Conservation (phyloP, 306 rosid species). For the Citrullus amarus region DNA sequence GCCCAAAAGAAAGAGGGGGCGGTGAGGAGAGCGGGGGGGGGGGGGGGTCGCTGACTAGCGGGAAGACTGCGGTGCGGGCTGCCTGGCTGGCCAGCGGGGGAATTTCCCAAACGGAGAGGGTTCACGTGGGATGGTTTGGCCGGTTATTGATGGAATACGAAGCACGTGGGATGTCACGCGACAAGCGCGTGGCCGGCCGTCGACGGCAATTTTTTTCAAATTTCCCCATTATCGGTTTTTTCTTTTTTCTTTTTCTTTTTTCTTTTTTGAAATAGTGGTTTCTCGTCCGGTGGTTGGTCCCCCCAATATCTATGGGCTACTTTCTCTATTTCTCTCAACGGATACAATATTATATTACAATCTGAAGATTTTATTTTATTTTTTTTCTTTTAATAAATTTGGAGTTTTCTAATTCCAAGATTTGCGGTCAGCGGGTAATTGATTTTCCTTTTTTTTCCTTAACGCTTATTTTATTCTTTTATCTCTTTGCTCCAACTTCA, state of each 20-base stretch:
- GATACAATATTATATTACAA: too few species aligned
- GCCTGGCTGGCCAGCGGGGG: neutral
- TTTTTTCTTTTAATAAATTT: too few species aligned
- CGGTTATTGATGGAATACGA: neutral
- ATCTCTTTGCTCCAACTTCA: too few species aligned
- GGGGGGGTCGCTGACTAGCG: conserved; percentile 1
- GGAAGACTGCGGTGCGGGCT: neutral
- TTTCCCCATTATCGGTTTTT: neutral
- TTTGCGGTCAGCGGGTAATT: too few species aligned
- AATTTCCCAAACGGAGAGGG: neutral
- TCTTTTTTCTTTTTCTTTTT: neutral
- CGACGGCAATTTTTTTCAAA: too few species aligned
- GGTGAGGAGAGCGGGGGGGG: neutral
- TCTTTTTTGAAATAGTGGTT: too few species aligned
- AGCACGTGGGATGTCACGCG: neutral
- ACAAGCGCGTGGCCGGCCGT: neutral
- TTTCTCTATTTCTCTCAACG: too few species aligned
- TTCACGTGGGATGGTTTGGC: neutral
- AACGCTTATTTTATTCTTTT: too few species aligned
- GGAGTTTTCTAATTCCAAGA: too few species aligned
- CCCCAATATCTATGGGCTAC: neutral
- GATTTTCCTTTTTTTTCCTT: too few species aligned
- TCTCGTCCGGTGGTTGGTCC: neutral
- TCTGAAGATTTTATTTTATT: too few species aligned
- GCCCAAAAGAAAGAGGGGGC: neutral